Conservation (phyloP, 345 rosid species). For the Hirschfeldia incana region DNA sequence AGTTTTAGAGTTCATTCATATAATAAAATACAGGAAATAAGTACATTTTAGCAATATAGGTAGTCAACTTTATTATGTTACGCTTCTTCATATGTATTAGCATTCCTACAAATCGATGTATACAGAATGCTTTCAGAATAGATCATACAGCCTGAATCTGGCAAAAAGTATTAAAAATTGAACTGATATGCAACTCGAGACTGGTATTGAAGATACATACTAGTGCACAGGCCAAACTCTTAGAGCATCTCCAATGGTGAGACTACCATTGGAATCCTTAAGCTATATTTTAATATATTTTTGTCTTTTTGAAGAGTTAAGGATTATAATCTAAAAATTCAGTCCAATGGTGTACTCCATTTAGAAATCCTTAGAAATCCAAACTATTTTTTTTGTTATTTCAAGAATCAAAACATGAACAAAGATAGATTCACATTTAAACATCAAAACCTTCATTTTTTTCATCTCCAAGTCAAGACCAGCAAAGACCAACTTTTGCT, state of each 20-base stretch:
- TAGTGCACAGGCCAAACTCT: background rate
- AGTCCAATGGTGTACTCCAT: no score
- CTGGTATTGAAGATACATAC: background rate
- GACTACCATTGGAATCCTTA: no score
- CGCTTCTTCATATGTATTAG: background rate
- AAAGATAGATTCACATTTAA: no score
- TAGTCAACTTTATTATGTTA: background rate
- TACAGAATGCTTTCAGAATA: background rate
- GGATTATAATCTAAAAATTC: no score
- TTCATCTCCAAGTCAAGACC: conserved; percentile 71
- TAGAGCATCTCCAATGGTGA: no score
- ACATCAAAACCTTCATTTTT: no score
- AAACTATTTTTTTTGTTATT: no score
- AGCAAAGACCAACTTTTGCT: conserved; percentile 60
- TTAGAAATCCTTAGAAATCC: no score
- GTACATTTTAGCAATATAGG: background rate
- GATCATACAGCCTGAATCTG: background rate
- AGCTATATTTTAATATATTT: no score
- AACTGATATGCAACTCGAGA: background rate
- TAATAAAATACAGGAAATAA: background rate
- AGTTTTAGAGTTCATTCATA: background rate
- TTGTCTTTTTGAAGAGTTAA: no score
- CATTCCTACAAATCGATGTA: background rate
- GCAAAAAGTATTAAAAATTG: background rate
- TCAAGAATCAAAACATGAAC: no score